Evolutionary conservation across 371 early-diverging fungal genomes (phyloP), one percentile per base, ranked within the genome.

Genomic region (Circinella minor): DNA sequence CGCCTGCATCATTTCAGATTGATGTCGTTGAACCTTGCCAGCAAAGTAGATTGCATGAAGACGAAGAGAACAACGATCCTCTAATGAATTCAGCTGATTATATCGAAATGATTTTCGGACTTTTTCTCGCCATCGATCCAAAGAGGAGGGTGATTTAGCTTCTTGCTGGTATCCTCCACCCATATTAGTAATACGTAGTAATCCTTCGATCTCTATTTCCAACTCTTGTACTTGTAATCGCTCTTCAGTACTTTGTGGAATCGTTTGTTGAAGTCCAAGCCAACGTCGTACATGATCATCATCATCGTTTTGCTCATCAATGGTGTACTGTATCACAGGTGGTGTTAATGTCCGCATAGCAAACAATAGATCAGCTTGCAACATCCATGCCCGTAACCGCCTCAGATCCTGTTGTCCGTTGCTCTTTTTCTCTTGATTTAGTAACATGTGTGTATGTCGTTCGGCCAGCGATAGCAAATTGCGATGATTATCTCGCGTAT

Each of bases 1-100:
- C 57, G 68, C 71, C 13, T 57, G 13, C 70, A 78, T 71, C 74
- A 78, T 72, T 7, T 73, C 69, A 8, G 72, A 62, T 47, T 78
- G 75, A 51, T 78, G 71, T 3, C 60, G 20, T 11, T 75, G 62
- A n/a, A 78, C 62, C 49, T 72, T 69, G 4, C 71, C 71, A 10
- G 75, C 55, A 39, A 77, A 72, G 64, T 72, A 74, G 47, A 77
- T 55, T 2, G 71, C 66, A 55, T 77, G 78, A 1, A 77, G 55
- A 18, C 70, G 62, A 11, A 77, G 39, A 1, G 69, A 61, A 4
- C 36, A 65, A 18, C 65, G 47, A 48, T 65, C 54, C 55, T 38
- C 36, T 6, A 36, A 11, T 4, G 67, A 38, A 18, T 39, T 20
- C 9, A 37, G 43, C 37, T 59, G 55, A 18, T 55, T 37, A 17